Base-by-base conservation (phyloP, 2,329 filamentous ascomycete species). In the Sclerotinia borealis region DNA sequence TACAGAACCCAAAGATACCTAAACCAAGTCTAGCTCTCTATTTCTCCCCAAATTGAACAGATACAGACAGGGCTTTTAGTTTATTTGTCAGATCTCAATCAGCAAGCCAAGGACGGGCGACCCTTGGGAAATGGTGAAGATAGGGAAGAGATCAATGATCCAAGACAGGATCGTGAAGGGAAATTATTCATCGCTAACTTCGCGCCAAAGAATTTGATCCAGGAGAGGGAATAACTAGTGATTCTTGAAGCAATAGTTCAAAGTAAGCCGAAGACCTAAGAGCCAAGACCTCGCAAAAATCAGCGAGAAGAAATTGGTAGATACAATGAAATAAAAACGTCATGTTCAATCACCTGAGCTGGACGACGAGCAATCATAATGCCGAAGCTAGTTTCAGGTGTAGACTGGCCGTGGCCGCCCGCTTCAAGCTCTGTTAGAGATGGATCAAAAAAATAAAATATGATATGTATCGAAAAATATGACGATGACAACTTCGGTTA, bases 41-140 rank as follows among this genome's bases (percentile, higher is more conserved):
- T 34, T 43, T 25, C 17, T 55, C n/a, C 48, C 9, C 45, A 29
- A 29, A 60, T 39, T 41, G 45, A 29, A 34, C 47, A 54, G 37
- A 48, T 29, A 54, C 48, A 52, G 31, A 54, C 48, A 52, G 31
- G 56, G 9, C 37, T 25, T 27, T 19, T 54, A 45, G 11, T 51
- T 17, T 51, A 36, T 50, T 60, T 39, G 43, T 39, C 47, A 37
- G 34, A 60, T 60, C 36, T 27, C 25, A 41, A 25, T 25, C 13
- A 27, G 27, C 13, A 19, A 45, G 27, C 22, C 43, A 27, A 39
- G 29, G 34, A 54, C 15, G 43, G 43, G 43, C 43, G n/a, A 25
- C 63, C 63, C 59, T 64, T 67, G 65, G 67, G 39, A 60, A 39
- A 43, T 39, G 41, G 54, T 45, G 39, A 56, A 56, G 39, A 45